Conservation (phyloP, 768 basidiomycete species). For the Tulasnella sp. region DNA sequence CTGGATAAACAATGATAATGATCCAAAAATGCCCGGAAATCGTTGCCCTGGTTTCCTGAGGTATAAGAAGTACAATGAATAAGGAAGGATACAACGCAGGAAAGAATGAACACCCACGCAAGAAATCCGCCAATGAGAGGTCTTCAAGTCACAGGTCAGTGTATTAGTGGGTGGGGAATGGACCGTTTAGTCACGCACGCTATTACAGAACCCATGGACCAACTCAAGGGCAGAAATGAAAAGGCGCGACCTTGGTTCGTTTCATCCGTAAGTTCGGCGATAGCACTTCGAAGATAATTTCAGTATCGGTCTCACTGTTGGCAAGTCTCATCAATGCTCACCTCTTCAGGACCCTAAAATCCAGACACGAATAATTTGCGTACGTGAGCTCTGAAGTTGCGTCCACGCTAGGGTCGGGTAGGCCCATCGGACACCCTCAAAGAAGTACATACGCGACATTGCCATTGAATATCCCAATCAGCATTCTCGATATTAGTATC, state of each 20-base stretch:
- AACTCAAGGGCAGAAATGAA: constrained; percentile 16
- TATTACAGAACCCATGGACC: constrained; percentile 16
- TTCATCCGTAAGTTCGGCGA: constrained; percentile 17
- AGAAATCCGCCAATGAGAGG: constrained; percentile 19
- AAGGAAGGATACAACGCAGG: neutral
- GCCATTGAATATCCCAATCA: constrained; percentile 15
- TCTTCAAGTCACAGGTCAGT: neutral
- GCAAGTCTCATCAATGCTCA: too few species aligned
- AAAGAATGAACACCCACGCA: constrained; percentile 1
- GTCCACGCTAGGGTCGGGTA: neutral
- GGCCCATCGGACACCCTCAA: too few species aligned
- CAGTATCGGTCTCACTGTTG: too few species aligned
- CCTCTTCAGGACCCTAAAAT: too few species aligned
- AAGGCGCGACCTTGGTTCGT: constrained; percentile 19
- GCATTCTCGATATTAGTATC: constrained; percentile 15
- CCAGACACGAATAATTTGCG: neutral
- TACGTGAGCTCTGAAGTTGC: neutral
- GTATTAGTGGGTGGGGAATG: neutral
- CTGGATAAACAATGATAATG: neutral
- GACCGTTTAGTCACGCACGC: constrained; percentile 10
- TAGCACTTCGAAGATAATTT: neutral
- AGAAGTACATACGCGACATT: too few species aligned
- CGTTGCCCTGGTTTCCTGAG: neutral
- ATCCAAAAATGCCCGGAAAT: constrained; percentile 5
- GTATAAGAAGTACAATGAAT: neutral